phyloP scores from a whole-genome alignment of 192 early-diverging fungal genomes.

The Spinellus fusiger region DNA sequence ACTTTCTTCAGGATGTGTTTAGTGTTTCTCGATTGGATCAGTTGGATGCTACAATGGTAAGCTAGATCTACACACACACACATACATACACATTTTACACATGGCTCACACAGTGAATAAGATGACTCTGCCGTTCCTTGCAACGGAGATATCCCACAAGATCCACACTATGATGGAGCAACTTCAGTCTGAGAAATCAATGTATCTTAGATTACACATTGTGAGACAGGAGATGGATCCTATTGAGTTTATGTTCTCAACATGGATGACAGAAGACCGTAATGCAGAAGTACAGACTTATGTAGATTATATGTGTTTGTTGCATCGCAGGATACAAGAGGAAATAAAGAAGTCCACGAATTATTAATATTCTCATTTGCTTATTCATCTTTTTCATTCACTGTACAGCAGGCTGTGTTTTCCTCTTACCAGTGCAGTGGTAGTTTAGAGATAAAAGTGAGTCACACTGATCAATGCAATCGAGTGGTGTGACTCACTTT shows the following conservation, averaged over 20 bases:
- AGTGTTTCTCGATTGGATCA: slow-evolving; percentile 66
- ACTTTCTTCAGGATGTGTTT: slow-evolving; percentile 70
- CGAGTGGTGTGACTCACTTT: too few species aligned
- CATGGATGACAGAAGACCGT: slow-evolving; percentile 82
- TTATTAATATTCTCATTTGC: too few species aligned
- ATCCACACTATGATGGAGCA: slow-evolving; percentile 60
- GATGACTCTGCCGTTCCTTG: slow-evolving; percentile 60
- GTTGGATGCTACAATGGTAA: slow-evolving; percentile 69
- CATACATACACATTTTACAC: not conserved
- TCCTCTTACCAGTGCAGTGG: too few species aligned
- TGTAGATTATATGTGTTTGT: slow-evolving; percentile 85
- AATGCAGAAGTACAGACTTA: slow-evolving; percentile 88
- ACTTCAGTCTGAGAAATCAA: slow-evolving; percentile 57
- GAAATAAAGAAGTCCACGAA: slow-evolving; percentile 48
- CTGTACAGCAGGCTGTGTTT: too few species aligned
- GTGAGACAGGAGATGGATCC: slow-evolving; percentile 89
- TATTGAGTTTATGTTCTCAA: slow-evolving; percentile 73
- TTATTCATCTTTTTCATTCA: too few species aligned
- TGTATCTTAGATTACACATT: slow-evolving; percentile 66
- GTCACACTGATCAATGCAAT: too few species aligned
- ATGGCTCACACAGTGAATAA: slow-evolving; percentile 7
- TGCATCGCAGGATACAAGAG: slow-evolving; percentile 84
- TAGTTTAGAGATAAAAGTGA: too few species aligned
- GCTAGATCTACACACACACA: not conserved
- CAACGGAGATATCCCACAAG: slow-evolving; percentile 55